Conservation (phyloP, 306 rosid species). For the Quercus mongolica region DNA sequence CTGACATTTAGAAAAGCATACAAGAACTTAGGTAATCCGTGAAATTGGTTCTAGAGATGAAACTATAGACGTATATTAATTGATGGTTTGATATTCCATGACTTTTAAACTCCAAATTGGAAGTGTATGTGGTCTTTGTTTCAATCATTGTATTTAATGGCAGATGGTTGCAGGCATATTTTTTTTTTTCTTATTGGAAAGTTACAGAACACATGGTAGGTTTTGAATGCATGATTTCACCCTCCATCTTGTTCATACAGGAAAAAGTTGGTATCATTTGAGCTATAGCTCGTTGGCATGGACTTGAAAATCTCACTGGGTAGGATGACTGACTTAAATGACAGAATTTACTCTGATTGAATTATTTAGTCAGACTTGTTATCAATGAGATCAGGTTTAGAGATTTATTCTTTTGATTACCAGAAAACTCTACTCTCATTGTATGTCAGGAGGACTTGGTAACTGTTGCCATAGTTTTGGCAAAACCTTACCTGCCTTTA, state of each 20-base stretch:
- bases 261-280: not conserved
- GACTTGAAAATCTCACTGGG: not conserved
- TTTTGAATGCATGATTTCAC: not conserved
- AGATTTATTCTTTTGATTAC: not conserved
- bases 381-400: not conserved
- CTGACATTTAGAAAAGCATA: not conserved
- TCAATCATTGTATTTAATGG: not conserved
- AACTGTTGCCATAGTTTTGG: not conserved
- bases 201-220: not conserved
- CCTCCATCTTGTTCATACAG: not conserved
- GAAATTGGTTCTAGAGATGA: slow-evolving; percentile 7
- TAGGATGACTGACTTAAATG: not conserved
- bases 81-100: not conserved
- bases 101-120: not conserved
- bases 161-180: not conserved
- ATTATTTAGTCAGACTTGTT: no score
- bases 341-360: not conserved
- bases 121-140: not conserved
- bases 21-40: not conserved
- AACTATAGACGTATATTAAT: slow-evolving; percentile 7
- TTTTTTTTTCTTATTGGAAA: not conserved
- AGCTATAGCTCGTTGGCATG: not conserved
- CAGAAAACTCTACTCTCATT: not conserved
- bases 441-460: not conserved
- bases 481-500: no score